Evolutionary conservation across 1,139 yeast genomes (phyloP).

Genomic region (Yamadazyma trypodendri): DNA sequence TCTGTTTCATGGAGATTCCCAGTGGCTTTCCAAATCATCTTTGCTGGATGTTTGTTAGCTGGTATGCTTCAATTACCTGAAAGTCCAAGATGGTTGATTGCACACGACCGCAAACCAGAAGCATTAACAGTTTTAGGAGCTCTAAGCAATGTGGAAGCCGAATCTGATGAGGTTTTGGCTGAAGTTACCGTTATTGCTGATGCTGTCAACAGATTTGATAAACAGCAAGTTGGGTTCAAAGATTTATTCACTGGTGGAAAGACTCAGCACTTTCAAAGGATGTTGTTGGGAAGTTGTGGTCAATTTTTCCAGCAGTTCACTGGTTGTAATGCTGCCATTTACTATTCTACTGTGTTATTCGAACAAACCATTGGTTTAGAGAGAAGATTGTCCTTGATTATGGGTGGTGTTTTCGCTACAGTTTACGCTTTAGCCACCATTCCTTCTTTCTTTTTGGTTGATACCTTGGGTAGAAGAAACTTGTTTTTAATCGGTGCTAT

Average conservation of each 20-base stretch:
- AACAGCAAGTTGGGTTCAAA: constrained; percentile 36
- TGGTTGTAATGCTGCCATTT: constrained; percentile 64
- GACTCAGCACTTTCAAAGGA: constrained; percentile 51
- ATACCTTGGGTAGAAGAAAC: constrained; percentile 63
- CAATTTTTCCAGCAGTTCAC: constrained; percentile 51
- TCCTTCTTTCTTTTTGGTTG: constrained; percentile 60
- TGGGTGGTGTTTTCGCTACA: constrained; percentile 62
- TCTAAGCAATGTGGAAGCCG: constrained; percentile 30
- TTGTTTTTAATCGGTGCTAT: constrained; percentile 46
- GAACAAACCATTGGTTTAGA: constrained; percentile 49
- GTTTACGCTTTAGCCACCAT: constrained; percentile 57
- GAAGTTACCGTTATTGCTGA: constrained; percentile 39
- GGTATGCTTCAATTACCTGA: constrained; percentile 23
- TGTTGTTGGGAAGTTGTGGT: constrained; percentile 55
- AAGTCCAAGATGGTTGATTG: constrained; percentile 39
- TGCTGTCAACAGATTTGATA: constrained; percentile 38
- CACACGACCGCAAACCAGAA: constrained; percentile 49
- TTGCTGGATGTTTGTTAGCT: constrained; percentile 18
- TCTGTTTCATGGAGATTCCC: constrained; percentile 36
- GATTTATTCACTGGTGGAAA: constrained; percentile 59
- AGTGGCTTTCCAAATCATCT: constrained; percentile 23
- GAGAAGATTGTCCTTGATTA: constrained; percentile 50
- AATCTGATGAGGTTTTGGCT: constrained; percentile 46
- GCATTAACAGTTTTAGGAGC: constrained; percentile 41
- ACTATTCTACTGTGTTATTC: constrained; percentile 60